Percentiles rank a stretch among this genome's conserved stretches.
These are phyloP conservation scores for Monilinia fructigena DNA, from an alignment of 2,329 filamentous ascomycete genomes.

Conservation along the genomic window DNA sequence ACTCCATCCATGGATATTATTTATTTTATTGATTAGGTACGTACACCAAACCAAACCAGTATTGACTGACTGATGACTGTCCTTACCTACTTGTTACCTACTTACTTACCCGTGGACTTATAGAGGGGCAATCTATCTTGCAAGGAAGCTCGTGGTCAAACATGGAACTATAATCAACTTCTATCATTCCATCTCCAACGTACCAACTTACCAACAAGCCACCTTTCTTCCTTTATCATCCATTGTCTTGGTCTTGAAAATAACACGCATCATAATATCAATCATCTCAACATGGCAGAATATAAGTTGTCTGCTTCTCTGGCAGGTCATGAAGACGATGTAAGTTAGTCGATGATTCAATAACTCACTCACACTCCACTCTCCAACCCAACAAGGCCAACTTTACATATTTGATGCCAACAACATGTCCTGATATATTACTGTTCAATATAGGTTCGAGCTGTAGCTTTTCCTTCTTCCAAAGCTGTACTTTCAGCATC, in stretches of 20 bases:
- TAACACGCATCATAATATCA: background rate
- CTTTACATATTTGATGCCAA: background rate
- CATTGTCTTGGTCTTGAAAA: background rate
- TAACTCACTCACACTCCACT: slow-evolving; percentile 14
- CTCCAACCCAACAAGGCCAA: slow-evolving; percentile 22
- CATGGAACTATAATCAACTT: slow-evolving; percentile 22
- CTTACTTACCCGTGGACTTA: background rate
- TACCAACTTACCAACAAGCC: slow-evolving; percentile 8
- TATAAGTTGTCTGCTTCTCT: slow-evolving; percentile 94
- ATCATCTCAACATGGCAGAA: slow-evolving; percentile 59
- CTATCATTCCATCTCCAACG: background rate
- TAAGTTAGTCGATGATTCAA: slow-evolving; percentile 53
- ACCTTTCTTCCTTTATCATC: slow-evolving; percentile 4
- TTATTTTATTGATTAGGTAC: no score
- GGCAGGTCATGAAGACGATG: slow-evolving; percentile 88
- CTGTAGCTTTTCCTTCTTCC: slow-evolving; percentile 72
- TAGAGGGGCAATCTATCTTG: slow-evolving; percentile 12
- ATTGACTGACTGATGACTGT: no score
- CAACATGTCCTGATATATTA: slow-evolving; percentile 1
- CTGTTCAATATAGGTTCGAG: slow-evolving; percentile 68
- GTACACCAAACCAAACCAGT: no score
- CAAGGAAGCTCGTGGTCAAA: slow-evolving; percentile 29
- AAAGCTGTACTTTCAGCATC: slow-evolving; percentile 80
- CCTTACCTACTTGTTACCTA: no score
- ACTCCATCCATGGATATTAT: no score